Percentiles rank a stretch among this genome's conserved stretches.
These are phyloP conservation scores for Neurospora discreta DNA, from an alignment of 495 filamentous ascomycete species.

Conservation along the genomic window DNA sequence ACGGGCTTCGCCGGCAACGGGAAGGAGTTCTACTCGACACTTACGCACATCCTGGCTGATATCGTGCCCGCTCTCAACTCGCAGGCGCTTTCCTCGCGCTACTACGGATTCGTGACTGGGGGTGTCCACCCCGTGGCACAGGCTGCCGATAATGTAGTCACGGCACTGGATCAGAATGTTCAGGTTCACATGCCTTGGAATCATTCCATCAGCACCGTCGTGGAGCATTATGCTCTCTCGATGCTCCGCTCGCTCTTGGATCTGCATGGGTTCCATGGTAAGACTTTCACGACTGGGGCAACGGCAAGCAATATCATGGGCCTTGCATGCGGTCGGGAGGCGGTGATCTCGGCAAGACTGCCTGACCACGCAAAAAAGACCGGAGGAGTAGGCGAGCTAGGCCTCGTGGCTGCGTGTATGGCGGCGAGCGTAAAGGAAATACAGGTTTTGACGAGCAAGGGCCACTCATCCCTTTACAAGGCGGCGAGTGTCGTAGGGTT, in stretches of 20 bases:
- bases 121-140: slow-evolving; percentile 69
- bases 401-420: slow-evolving; percentile 55
- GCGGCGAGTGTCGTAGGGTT: slow-evolving; percentile 73
- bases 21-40: slow-evolving; percentile 5
- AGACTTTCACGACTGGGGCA: slow-evolving; percentile 81
- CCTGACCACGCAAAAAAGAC: background rate
- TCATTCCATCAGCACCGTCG: slow-evolving; percentile 59
- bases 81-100: slow-evolving; percentile 48
- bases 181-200: slow-evolving; percentile 62
- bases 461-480: slow-evolving; percentile 74
- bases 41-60: slow-evolving; percentile 39
- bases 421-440: slow-evolving; percentile 52
- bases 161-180: slow-evolving; percentile 72
- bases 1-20: background rate
- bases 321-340: slow-evolving; percentile 65
- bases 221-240: slow-evolving; percentile 60
- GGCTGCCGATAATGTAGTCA: slow-evolving; percentile 74
- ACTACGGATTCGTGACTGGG: slow-evolving; percentile 86
- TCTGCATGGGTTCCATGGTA: slow-evolving; percentile 48
- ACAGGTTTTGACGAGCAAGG: slow-evolving; percentile 66
- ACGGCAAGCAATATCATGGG: slow-evolving; percentile 80
- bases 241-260: slow-evolving; percentile 59
- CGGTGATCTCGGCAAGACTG: slow-evolving; percentile 38
- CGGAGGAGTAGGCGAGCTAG: slow-evolving; percentile 50
- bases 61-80: slow-evolving; percentile 58